phyloP scores from a whole-genome alignment of 73 alveolate genomes.

The Tetrahymena malaccensis region DNA sequence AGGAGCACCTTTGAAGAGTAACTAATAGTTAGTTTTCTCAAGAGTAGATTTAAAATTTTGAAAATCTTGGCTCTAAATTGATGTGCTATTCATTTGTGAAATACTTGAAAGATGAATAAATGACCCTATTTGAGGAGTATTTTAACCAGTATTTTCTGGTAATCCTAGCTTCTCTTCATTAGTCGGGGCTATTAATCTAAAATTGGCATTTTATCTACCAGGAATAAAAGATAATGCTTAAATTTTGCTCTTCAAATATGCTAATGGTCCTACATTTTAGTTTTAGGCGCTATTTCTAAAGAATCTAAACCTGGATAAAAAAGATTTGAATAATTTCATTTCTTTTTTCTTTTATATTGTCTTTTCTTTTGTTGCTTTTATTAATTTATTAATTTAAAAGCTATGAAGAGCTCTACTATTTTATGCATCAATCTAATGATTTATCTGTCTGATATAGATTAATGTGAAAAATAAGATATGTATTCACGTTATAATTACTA shows the following conservation, averaged over 20 bases:
- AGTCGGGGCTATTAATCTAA: not conserved
- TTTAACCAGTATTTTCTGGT: not conserved
- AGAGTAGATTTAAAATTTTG: not conserved
- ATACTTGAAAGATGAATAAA: not conserved
- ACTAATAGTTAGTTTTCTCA: not conserved
- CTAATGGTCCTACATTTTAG: not conserved
- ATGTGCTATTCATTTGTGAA: not conserved
- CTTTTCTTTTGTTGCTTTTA: not conserved
- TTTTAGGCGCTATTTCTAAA: not conserved
- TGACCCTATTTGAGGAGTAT: not conserved
- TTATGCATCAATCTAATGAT: not conserved
- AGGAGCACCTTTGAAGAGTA: not conserved
- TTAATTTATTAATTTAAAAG: not conserved
- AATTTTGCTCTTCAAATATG: not conserved
- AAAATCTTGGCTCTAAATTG: not conserved
- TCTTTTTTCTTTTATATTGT: not conserved
- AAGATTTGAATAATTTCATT: not conserved
- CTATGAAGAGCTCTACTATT: not conserved
- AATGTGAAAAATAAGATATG: not conserved
- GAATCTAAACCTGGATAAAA: not conserved
- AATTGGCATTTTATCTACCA: not conserved
- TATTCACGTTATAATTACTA: no score
- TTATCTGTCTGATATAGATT: not conserved
- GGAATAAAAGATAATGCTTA: not conserved
- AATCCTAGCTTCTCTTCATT: not conserved